Evolutionary conservation across 208 protist genomes (phyloP), one percentile per base, ranked within the genome.

Genomic region (Crithidia expoeki): DNA sequence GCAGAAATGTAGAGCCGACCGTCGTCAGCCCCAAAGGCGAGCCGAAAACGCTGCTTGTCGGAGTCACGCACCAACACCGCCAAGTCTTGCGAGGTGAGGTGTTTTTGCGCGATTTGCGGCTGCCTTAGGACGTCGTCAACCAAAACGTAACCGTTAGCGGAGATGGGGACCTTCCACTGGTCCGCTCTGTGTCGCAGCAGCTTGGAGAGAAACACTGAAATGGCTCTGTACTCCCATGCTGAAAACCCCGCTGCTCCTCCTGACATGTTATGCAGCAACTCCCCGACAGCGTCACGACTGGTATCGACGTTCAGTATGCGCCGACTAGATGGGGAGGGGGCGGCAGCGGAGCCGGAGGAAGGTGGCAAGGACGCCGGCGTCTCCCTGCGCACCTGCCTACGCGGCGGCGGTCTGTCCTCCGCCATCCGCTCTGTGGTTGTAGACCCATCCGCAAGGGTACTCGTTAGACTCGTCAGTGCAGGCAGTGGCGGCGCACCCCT

Each of bases 41-140:
- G 46, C 16, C 73, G 69, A 65, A 90, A 95, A 25, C 92, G 92
- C 67, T 95, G 81, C 76, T 96, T 96, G 21, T 91, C 84, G 30
- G 77, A 87, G 33, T 50, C 68, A 16, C 72, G 28, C 21, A 96
- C 92, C 7, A 92, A 57, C 12, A 62, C 23, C 0, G 74, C 76
- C 32, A 96, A 47, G 17, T 90, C 78, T 25, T 21, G 34, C 16
- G 72, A n/a, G 4, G 81, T 82, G 2, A 79, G 23, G 12, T 61
- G 62, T 28, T 42, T 28, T n/a, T 57, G 23, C 21, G 33, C 60
- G 19, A 81, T 17, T 19, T 61, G 59, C 16, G 69, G 72, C 42
- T 86, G 74, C 3, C 49, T 49, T 12, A 95, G 60, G 11, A 89
- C 34, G 33, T 85, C 83, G 0, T 86, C 73, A 1, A 94, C 60